Evolutionary conservation across 1,284 basidiomycete species (phyloP), one percentile per base, ranked within the genome.

Genomic region (Taiwanofungus camphoratus): DNA sequence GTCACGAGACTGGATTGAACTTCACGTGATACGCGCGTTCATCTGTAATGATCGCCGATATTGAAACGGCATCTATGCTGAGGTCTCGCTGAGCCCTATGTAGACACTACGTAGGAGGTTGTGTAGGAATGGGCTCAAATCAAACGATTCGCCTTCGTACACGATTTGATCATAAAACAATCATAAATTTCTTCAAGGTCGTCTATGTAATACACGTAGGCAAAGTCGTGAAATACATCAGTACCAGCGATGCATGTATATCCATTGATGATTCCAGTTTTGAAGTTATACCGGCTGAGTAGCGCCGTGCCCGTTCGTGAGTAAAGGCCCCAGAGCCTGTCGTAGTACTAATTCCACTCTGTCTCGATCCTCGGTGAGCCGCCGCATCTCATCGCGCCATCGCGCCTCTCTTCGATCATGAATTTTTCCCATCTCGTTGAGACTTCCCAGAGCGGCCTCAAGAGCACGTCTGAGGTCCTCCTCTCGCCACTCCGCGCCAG

Each of bases 381-480:
- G 66, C 22, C 69, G 61, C 73, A 87, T 80, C 64, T 87, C 85
- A 20, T 84, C 81, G 24, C 70, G 63, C 77, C 82, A 84, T 29
- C 84, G 66, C 36, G 71, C 69, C 59, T 84, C 82, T 13, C 82
- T 66, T 49, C 79, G 71, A 22, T 79, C 79, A 46, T 84, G 86
- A 32, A 87, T 79, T 32, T 67, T 61, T 18, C 77, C 72, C 40
- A 87, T 64, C 12, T 72, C 69, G 15, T 72, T 70, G 26, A 87
- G 68, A 52, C 82, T 84, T 1, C 76, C 76, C 38, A 87, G 52
- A 2, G 84, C 77, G 0, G 78, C 71, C 50, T 78, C 77, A 36
- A 87, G 62, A 1, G 80, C 80, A 1, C 76, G 73, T 41, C 74
- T 75, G 30, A 87, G 63, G 38, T 86, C 81, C 43, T 72, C 73